Base-by-base conservation (phyloP, 2,329 filamentous ascomycete genomes). In the Botrytis byssoidea region DNA sequence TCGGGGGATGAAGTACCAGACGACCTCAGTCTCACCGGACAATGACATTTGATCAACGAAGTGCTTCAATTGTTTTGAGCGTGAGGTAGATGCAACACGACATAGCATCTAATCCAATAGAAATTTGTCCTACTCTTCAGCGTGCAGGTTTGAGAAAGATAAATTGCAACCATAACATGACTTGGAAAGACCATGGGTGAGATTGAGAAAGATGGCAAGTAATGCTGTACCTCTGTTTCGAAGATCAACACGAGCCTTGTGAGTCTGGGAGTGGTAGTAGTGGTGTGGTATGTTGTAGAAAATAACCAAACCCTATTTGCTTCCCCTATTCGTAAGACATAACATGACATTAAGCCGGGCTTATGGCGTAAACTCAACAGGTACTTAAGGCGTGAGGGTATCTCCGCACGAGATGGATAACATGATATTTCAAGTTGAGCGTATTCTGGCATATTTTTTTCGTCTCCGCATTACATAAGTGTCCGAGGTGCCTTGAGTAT, bases 221-320 rank as follows among this genome's bases (percentile, higher is more conserved):
- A 60, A 25, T 61, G 16, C 35, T 68, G 70, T 44, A 44, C 35
- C 35, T 55, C 46, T 18, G 60, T 67, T 67, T 72, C 61, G 48
- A 68, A 72, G 63, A 68, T 37, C 37, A 25, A 60, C 70, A 72
- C 70, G 63, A 72, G 63, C 51, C 70, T 68, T 67, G 70, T 68
- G 51, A 66, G 29, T 68, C 61, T 72, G 70, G 63, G 44, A 72
- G 42, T 42, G 40, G 35, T 29, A 25, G 42, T 55, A 40, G 60
- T 29, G 12, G 60, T 29, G 20, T 51, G 48, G 22, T 51, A 61
- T 64, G 42, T 46, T 37, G 22, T 32, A 25, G 42, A 32, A 42
- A 57, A 46, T 44, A 65, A 44, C 25, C 46, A 55, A 40, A 29
- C 48, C 44, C 29, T 32, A n/a, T 32, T 8, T 42, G 22, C 51